These are phyloP conservation scores for thale cress (Arabidopsis thaliana) DNA, from an alignment of 345 rosid species.

Conservation along the genomic window DNA sequence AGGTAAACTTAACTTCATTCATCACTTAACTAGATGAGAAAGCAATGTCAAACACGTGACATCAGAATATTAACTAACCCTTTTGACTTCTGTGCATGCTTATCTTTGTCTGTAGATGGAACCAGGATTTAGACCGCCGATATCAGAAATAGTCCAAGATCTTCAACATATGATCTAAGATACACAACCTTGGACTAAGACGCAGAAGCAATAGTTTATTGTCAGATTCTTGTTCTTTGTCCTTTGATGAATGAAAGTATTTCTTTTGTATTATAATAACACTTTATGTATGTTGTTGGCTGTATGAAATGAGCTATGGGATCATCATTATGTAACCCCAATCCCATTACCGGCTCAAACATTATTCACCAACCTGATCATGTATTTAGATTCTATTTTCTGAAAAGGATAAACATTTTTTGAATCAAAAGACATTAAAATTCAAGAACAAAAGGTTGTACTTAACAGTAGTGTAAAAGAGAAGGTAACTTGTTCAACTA, in stretches of 20 bases:
- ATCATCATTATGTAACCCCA: slow-evolving; percentile 17
- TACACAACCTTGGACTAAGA: background rate
- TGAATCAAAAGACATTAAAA: background rate
- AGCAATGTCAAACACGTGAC: background rate
- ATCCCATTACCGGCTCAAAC: slow-evolving; percentile 2
- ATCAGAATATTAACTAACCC: background rate
- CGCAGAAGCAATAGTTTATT: slow-evolving; percentile 4
- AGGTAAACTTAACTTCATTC: slow-evolving; percentile 54
- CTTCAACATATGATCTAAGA: slow-evolving; percentile 65
- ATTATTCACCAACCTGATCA: background rate
- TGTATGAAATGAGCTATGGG: background rate
- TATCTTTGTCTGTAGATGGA: slow-evolving; percentile 53
- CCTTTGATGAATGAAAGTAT: slow-evolving; percentile 24
- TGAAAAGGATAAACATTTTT: background rate
- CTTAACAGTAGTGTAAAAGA: background rate
- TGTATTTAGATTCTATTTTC: background rate
- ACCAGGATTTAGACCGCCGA: slow-evolving; percentile 85
- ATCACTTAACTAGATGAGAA: background rate
- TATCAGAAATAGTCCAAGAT: slow-evolving; percentile 91
- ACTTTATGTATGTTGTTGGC: slow-evolving; percentile 18
- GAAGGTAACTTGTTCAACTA: background rate
- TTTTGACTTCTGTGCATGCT: slow-evolving; percentile 8
- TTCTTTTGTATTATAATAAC: slow-evolving; percentile 19
- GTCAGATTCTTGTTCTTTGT: slow-evolving; percentile 28
- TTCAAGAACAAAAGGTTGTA: background rate